Percentiles rank a stretch among this genome's conserved stretches.
phyloP scores from a whole-genome alignment of 306 rosid species.

The Nissolia schottii region DNA sequence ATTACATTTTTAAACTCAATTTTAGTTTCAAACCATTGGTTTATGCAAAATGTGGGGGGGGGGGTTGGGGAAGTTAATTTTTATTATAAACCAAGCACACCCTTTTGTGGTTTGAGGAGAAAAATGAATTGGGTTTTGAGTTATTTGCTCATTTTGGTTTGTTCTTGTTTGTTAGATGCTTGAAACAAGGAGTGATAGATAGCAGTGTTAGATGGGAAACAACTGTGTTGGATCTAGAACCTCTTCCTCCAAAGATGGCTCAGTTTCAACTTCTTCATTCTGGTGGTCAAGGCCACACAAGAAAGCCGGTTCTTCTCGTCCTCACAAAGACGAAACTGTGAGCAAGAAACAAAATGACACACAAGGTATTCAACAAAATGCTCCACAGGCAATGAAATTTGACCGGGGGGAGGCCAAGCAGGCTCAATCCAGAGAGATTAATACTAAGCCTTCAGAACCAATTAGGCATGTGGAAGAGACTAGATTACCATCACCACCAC shows the following conservation, averaged over 20 bases:
- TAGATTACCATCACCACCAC: not conserved
- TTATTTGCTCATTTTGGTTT: not conserved
- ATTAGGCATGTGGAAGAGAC: not conserved
- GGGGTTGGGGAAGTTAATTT: no score
- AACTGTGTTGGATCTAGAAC: constrained; percentile 54
- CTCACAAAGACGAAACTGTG: not conserved
- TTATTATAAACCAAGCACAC: not conserved
- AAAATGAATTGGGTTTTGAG: not conserved
- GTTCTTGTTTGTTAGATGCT: constrained; percentile 13
- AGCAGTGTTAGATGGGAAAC: constrained; percentile 70
- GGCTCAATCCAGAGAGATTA: constrained; percentile 5
- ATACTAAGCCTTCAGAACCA: not conserved
- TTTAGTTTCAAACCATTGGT: no score
- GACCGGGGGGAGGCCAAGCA: constrained; percentile 31
- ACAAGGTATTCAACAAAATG: constrained; percentile 27
- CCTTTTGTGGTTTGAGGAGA: not conserved
- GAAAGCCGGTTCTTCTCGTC: constrained; percentile 9
- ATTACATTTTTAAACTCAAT: not conserved
- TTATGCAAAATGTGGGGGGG: no score
- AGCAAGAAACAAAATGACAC: not conserved
- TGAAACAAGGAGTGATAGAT: not conserved
- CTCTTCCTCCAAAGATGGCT: constrained; percentile 16
- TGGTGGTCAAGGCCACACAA: constrained; percentile 43
- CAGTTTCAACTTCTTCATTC: constrained; percentile 24
- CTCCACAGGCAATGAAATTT: constrained; percentile 54